phyloP scores from a whole-genome alignment of 805 yeast genomes.

The Vanderwaltozyma tropicalis region DNA sequence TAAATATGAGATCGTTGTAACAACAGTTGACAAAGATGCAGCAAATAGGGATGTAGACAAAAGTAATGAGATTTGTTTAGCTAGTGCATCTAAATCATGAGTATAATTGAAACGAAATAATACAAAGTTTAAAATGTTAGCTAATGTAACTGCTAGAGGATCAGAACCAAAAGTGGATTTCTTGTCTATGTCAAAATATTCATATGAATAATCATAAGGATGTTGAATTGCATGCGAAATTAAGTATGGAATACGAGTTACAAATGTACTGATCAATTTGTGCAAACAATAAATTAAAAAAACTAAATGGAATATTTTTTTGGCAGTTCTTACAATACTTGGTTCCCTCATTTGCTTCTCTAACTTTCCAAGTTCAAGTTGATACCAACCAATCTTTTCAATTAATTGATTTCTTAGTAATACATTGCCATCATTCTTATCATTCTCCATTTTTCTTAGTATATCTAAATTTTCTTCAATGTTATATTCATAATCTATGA shows the following conservation, averaged over 20 bases:
- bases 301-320: conserved; percentile 13
- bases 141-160: conserved; percentile 32
- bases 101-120: conserved; percentile 25
- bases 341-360: conserved; percentile 12
- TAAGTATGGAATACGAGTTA: conserved; percentile 20
- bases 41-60: conserved; percentile 50
- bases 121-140: conserved; percentile 26
- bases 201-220: conserved; percentile 15
- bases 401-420: conserved; percentile 12
- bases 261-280: conserved; percentile 27
- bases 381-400: conserved; percentile 21
- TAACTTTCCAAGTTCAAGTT: conserved; percentile 18
- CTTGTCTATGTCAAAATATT: conserved; percentile 11
- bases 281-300: conserved; percentile 31
- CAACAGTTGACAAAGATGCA: conserved; percentile 56
- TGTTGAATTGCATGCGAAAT: conserved; percentile 8
- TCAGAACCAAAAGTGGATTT: conserved; percentile 16
- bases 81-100: conserved; percentile 29
- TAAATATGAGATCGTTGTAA: conserved; percentile 48
- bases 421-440: too few relatives aligned
- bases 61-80: conserved; percentile 35
- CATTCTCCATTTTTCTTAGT: conserved; percentile 10
- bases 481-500: conserved; percentile 12
- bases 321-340: conserved; percentile 6
- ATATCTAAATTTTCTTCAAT: conserved; percentile 12